These are phyloP conservation scores for Fusarium sterilihyphosum DNA, from an alignment of 2,329 filamentous ascomycete genomes.

Conservation along the genomic window DNA sequence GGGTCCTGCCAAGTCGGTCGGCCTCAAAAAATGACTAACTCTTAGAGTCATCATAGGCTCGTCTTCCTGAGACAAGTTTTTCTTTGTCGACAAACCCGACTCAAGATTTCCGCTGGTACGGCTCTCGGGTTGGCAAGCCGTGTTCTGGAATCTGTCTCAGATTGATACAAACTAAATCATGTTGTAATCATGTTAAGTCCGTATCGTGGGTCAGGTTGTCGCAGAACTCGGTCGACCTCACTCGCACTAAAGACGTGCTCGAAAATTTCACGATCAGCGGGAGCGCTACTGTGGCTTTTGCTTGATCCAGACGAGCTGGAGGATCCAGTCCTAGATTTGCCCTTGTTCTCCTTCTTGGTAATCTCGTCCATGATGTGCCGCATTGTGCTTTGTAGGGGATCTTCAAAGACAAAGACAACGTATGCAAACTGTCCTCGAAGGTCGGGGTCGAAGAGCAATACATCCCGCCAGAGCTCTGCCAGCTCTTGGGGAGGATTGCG, in stretches of 20 bases:
- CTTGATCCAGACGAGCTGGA: constrained; percentile 45
- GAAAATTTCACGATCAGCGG: constrained; percentile 64
- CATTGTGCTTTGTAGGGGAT: constrained; percentile 63
- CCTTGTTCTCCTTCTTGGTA: constrained; percentile 59
- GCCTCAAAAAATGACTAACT: constrained; percentile 27
- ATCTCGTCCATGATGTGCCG: constrained; percentile 65
- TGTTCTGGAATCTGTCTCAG: constrained; percentile 12
- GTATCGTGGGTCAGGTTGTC: constrained; percentile 64
- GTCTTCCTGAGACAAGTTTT: constrained; percentile 11
- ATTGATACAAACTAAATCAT: constrained; percentile 33
- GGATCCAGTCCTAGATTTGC: constrained; percentile 47
- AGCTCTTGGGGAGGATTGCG: constrained; percentile 73
- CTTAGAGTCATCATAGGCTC: constrained; percentile 17
- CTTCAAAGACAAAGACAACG: constrained; percentile 73
- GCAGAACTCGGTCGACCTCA: constrained; percentile 62
- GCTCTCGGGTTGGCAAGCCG: not conserved
- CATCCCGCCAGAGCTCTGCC: constrained; percentile 72
- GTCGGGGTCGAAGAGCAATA: constrained; percentile 70
- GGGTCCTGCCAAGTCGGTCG: constrained; percentile 33
- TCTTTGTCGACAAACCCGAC: constrained; percentile 13
- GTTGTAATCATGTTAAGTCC: constrained; percentile 63
- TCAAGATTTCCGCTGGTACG: constrained; percentile 7
- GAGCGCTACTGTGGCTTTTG: constrained; percentile 44
- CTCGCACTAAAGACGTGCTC: constrained; percentile 59
- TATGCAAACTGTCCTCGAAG: constrained; percentile 69